Base-by-base conservation (phyloP, 805 yeast genomes). In the Candida multigemmis region DNA sequence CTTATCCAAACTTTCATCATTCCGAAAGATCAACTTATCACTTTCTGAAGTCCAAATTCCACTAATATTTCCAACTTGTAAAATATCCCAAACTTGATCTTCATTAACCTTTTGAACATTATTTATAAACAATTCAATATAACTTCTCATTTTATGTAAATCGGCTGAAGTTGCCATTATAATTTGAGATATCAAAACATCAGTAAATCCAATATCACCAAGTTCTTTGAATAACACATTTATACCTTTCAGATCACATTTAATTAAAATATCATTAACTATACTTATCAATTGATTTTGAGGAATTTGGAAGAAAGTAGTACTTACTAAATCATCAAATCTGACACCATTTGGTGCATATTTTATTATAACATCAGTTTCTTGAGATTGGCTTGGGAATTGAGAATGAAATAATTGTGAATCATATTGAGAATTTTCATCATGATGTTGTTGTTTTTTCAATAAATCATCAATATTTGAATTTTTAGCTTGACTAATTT, bases 401-500 rank as follows among this genome's bases (percentile, higher is more conserved):
- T n/a, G n/a, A n/a, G n/a, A n/a, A n/a, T n/a, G n/a, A n/a, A n/a
- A n/a, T n/a, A n/a, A n/a, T n/a, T n/a, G n/a, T n/a, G n/a, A n/a
- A n/a, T n/a, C n/a, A n/a, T n/a, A n/a, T n/a, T n/a, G n/a, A n/a
- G n/a, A n/a, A n/a, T n/a, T n/a, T n/a, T n/a, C n/a, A n/a, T n/a
- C n/a, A n/a, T n/a, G n/a, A n/a, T n/a, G n/a, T n/a, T n/a, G n/a
- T n/a, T n/a, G n/a, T n/a, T 19, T 22, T 16, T 12, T n/a, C 10
- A 39, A 31, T 7, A 36, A 32, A 6, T 35, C 37, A 24, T 43
- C 46, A 13, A 45, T 43, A 25, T 43, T 41, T 1, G 51, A 42
- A 10, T 48, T 45, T 30, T 52, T 53, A n/a, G 41, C 31, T 25
- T 49, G 51, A 7, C 59, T 57, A 19, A 50, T 50, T 28, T 53